phyloP scores from a whole-genome alignment of 1,284 basidiomycete genomes.

The Pisolithus thermaeus region DNA sequence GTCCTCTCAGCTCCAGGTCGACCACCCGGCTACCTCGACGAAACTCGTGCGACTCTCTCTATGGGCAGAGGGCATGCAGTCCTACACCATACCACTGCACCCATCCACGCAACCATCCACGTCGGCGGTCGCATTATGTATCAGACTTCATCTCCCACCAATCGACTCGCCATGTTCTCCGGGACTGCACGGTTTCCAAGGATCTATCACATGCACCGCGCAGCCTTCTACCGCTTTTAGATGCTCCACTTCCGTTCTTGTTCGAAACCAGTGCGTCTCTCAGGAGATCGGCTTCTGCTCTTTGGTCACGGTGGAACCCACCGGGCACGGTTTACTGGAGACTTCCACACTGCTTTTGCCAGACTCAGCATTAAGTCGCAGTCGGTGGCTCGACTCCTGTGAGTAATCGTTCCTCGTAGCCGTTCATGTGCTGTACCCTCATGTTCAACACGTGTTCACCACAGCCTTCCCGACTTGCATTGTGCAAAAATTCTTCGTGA shows the following conservation, averaged over 20 bases:
- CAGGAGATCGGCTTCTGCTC: constrained; percentile 47
- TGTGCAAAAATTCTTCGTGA: constrained; percentile 63
- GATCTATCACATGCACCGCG: constrained; percentile 47
- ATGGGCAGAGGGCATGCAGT: constrained; percentile 64
- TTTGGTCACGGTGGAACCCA: constrained; percentile 26
- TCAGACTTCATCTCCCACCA: constrained; percentile 47
- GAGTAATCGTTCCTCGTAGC: constrained; percentile 31
- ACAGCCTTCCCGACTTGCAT: constrained; percentile 48
- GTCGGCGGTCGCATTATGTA: constrained; percentile 35
- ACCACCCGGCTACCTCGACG: constrained; percentile 17
- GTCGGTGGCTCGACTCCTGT: constrained; percentile 54
- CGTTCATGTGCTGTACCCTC: constrained; percentile 13
- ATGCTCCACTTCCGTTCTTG: constrained; percentile 57
- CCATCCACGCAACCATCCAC: constrained; percentile 25
- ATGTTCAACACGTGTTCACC: constrained; percentile 22
- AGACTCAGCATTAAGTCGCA: constrained; percentile 53
- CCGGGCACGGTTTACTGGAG: constrained; percentile 34
- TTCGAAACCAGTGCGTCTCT: constrained; percentile 41
- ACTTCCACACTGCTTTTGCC: constrained; percentile 50
- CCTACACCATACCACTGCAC: constrained; percentile 41
- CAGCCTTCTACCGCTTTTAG: constrained; percentile 47
- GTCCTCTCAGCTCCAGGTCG: constrained; percentile 25
- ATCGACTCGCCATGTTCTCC: constrained; percentile 43
- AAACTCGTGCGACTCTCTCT: constrained; percentile 36
- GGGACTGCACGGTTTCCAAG: constrained; percentile 56